Percentiles rank a stretch among this genome's conserved stretches.
These are phyloP conservation scores for Didymellaceae sp. DNA, from an alignment of 2,329 filamentous ascomycete species.

Conservation along the genomic window DNA sequence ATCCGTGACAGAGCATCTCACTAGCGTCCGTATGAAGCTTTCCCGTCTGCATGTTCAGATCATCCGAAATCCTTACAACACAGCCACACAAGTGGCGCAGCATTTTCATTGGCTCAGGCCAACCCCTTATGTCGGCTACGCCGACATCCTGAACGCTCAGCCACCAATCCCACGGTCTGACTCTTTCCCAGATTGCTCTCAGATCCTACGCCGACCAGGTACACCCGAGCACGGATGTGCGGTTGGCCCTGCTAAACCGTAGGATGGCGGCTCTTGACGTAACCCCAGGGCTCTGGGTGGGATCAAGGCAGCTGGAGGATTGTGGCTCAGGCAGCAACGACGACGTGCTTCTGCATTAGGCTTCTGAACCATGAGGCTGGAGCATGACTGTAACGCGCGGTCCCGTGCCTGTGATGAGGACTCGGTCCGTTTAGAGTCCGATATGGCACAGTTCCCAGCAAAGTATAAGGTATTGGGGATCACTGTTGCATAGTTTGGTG, in stretches of 20 bases:
- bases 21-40: constrained; percentile 1
- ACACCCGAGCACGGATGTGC: background rate
- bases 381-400: constrained; percentile 11
- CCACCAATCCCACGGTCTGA: constrained; percentile 7
- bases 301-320: constrained; percentile 10
- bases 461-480: constrained; percentile 11
- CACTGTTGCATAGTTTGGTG: background rate
- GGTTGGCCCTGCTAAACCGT: constrained; percentile 1
- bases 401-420: background rate
- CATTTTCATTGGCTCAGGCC: background rate
- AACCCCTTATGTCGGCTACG: constrained; percentile 2
- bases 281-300: background rate
- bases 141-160: constrained; percentile 3
- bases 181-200: background rate
- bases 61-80: background rate
- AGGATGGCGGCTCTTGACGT: constrained; percentile 9
- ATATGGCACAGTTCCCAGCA: background rate
- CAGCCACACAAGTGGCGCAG: constrained; percentile 8
- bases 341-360: constrained; percentile 17
- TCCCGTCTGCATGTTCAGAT: background rate
- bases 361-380: constrained; percentile 7
- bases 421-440: constrained; percentile 6
- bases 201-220: constrained; percentile 3
- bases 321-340: constrained; percentile 18
- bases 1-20: background rate